Base-by-base conservation (phyloP, 495 filamentous ascomycete genomes). In the Tuber brumale region DNA sequence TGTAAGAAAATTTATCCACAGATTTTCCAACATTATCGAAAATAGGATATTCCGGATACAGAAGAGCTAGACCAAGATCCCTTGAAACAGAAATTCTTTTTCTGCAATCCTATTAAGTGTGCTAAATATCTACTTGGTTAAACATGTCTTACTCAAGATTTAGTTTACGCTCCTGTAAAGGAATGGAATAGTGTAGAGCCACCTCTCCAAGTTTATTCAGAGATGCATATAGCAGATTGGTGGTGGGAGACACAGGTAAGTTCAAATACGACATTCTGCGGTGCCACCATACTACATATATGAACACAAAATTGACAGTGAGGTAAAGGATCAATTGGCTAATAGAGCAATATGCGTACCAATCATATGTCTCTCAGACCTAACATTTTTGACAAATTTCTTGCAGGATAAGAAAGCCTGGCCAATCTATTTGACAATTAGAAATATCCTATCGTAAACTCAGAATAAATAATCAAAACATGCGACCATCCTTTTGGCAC, bases 401-500 rank as follows among this genome's bases (percentile, higher is more conserved):
- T 78, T 37, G 4, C 1, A 76, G 3, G 39, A 78, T 51, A 79
- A 75, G 43, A 78, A 79, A 45, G 70, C 71, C 19, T 79, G 77
- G 77, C 44, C 77, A 18, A 31, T 79, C 42, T 74, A 79, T 69
- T 66, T 79, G 66, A 79, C 70, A 16, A 69, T 78, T 39, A 57
- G 77, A 23, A 79, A 79, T 51, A 74, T 77, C 18, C 10, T 37
- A 27, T 27, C 37, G 9, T 12, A 31, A 10, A 41, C 70, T 3
- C 70, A 12, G 39, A 79, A 75, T 39, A 74, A 6, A n/a, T 23
- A 6, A 10, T 37, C 19, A 3, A 66, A 27, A 42, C 70, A 76
- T 46, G 70, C 44, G 8, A 31, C n/a, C 16, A 12, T 79, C 23
- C 61, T 74, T 18, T 31, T 79, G 31, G 76, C 76, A 7, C 46